A percentile compares a stretch with the other conserved stretches of the same genome.
Conservation (phyloP, 225 moss, liverwort and hornwort genomes). For the Sphagnum tenellum region DNA sequence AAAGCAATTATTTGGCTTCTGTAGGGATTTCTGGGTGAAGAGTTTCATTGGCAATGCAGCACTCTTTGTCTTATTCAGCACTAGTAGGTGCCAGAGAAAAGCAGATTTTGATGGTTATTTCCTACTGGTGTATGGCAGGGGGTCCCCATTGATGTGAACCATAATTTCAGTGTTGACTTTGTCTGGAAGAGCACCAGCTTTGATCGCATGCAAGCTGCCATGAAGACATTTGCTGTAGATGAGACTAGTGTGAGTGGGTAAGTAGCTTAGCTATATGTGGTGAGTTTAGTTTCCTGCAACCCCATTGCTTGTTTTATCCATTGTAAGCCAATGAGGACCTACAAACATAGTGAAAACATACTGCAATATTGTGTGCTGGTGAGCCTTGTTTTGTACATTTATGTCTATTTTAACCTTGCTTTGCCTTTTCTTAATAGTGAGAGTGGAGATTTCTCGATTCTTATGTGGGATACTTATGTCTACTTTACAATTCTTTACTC, state of each 20-base stretch:
- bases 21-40: no score
- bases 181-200: slow-evolving; percentile 66
- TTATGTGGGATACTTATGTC: neutral
- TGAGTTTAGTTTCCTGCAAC: no score
- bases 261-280: neutral
- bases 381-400: neutral
- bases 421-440: neutral
- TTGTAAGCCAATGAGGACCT: no score
- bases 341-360: no score
- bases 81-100: no score
- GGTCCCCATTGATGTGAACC: slow-evolving; percentile 57
- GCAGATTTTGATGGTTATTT: no score
- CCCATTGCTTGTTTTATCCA: no score
- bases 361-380: no score
- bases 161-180: slow-evolving; percentile 58
- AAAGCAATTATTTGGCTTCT: no score
- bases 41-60: no score
- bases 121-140: slow-evolving; percentile 16
- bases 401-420: neutral
- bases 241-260: slow-evolving; percentile 63
- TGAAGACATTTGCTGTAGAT: slow-evolving; percentile 61
- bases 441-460: neutral
- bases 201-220: slow-evolving; percentile 55
- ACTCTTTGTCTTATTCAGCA: no score
- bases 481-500: no score